Evolutionary conservation across 768 basidiomycete species (phyloP).

Genomic region (Serendipita indica): DNA sequence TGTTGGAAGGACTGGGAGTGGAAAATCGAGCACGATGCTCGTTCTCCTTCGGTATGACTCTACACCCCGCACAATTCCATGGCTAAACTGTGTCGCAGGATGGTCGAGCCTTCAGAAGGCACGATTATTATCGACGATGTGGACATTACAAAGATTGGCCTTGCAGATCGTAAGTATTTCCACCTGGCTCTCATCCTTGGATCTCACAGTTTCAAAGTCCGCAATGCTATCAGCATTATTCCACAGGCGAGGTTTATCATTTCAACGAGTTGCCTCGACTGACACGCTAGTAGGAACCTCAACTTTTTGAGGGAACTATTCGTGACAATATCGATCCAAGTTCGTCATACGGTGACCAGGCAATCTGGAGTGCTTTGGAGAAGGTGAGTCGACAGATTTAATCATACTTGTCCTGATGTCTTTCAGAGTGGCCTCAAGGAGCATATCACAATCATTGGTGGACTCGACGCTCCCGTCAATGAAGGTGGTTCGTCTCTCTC

Average conservation of each 20-base stretch:
- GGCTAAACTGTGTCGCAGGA: too few relatives aligned
- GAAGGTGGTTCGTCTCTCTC: conserved; percentile 75
- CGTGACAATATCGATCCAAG: conserved; percentile 86
- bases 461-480: conserved; percentile 55
- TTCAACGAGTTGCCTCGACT: conserved; percentile 32
- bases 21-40: conserved; percentile 22
- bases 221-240: conserved; percentile 70
- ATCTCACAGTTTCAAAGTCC: conserved; percentile 30
- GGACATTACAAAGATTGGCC: conserved; percentile 60
- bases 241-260: conserved; percentile 39
- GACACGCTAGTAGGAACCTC: conserved; percentile 16
- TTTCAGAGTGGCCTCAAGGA: conserved; percentile 48
- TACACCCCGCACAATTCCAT: background rate
- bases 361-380: conserved; percentile 77
- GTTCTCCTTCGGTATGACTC: conserved; percentile 34
- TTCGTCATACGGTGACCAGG: conserved; percentile 52
- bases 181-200: background rate
- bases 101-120: conserved; percentile 55
- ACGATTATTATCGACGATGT: conserved; percentile 59
- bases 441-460: conserved; percentile 52
- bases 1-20: conserved; percentile 57
- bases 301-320: conserved; percentile 52
- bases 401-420: background rate
- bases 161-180: conserved; percentile 46
- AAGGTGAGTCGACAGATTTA: conserved; percentile 30